Conservation (phyloP, 148 eudicot genomes). For the Vaccinium vitisidaea region DNA sequence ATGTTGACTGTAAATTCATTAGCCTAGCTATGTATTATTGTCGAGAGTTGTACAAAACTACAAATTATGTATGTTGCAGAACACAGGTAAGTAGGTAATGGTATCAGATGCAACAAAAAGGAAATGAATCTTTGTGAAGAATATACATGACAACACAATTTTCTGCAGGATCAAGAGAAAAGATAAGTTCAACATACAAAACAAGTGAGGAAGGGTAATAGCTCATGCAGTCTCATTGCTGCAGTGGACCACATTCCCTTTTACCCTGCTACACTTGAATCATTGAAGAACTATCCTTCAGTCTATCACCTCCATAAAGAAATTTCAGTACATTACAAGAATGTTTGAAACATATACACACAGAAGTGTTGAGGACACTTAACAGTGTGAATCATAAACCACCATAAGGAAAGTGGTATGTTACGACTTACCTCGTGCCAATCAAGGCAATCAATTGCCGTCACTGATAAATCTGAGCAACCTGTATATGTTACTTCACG, state of each 20-base stretch:
- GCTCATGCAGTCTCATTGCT: not conserved
- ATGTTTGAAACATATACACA: not conserved
- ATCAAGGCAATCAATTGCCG: conserved; percentile 26
- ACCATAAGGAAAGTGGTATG: not conserved
- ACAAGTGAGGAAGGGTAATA: not conserved
- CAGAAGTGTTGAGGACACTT: not conserved
- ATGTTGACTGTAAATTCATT: not conserved
- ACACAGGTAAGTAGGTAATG: not conserved
- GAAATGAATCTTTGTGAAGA: not conserved
- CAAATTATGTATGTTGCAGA: no score
- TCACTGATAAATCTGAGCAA: conserved; percentile 19
- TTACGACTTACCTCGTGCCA: conserved; percentile 22
- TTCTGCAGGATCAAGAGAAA: not conserved
- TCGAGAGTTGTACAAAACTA: not conserved
- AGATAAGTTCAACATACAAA: not conserved
- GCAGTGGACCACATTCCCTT: not conserved
- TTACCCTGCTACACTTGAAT: not conserved
- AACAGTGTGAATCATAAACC: not conserved
- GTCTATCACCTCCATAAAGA: not conserved
- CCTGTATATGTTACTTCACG: conserved; percentile 19
- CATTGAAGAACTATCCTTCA: not conserved
- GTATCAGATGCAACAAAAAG: not conserved
- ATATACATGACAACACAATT: no score
- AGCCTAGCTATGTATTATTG: not conserved
- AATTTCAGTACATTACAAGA: not conserved